These are phyloP conservation scores for Neurospora sp. DNA, from an alignment of 2,329 filamentous ascomycete species.

Conservation along the genomic window DNA sequence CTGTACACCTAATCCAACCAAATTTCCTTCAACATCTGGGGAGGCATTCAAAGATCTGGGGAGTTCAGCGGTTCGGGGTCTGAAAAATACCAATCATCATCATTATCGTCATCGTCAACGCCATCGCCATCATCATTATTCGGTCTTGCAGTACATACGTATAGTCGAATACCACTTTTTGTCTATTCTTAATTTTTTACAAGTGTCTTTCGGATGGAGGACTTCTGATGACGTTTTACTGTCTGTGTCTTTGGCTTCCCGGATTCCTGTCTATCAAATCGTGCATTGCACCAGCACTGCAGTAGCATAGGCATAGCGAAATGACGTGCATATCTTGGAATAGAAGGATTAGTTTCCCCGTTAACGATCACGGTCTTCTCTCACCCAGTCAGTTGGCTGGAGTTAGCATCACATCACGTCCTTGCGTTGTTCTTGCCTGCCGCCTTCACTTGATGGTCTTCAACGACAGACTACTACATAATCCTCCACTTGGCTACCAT, in stretches of 20 bases:
- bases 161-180: neutral
- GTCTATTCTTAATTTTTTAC: neutral
- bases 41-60: neutral
- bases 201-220: neutral
- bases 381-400: neutral
- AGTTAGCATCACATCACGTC: neutral
- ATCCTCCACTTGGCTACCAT: neutral
- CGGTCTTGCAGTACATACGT: neutral
- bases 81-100: neutral
- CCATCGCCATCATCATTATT: neutral
- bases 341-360: neutral
- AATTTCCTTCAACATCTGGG: neutral
- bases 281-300: neutral
- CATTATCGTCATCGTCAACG: neutral
- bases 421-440: neutral
- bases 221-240: neutral
- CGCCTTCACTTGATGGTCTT: too few relatives aligned
- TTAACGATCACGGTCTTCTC: neutral
- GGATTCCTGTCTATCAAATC: neutral
- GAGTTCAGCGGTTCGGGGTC: slow-evolving; percentile 1
- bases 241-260: neutral
- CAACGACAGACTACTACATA: too few relatives aligned
- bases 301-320: neutral
- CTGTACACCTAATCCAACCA: neutral
- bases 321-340: neutral